These are phyloP conservation scores for Danielia reshetovae DNA, from an alignment of 805 yeast species.

Conservation along the genomic window DNA sequence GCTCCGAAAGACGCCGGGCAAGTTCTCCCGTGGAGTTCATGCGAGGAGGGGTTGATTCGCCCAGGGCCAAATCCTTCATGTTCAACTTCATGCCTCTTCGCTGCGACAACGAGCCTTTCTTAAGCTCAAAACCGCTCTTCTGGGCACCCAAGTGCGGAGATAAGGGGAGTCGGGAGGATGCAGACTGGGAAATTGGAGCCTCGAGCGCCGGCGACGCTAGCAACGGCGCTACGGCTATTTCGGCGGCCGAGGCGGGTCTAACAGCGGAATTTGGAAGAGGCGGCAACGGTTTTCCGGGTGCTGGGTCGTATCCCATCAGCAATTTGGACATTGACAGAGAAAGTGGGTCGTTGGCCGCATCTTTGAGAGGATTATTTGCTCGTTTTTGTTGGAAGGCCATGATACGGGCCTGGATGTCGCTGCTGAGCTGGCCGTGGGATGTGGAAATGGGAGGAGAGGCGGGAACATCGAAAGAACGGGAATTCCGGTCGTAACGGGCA, in stretches of 20 bases:
- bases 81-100: constrained; percentile 53
- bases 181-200: not conserved
- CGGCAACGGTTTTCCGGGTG: constrained; percentile 12
- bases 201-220: constrained; percentile 11
- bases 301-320: not conserved
- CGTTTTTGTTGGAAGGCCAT: constrained; percentile 85
- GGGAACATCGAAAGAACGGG: constrained; percentile 16
- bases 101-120: constrained; percentile 47
- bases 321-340: not conserved
- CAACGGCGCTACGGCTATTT: constrained; percentile 1
- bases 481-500: too few species aligned
- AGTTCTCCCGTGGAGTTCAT: constrained; percentile 30
- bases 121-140: constrained; percentile 16
- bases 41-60: constrained; percentile 5
- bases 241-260: constrained; percentile 3
- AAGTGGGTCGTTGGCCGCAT: not conserved
- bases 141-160: not conserved
- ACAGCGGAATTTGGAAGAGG: constrained; percentile 13
- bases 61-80: constrained; percentile 24
- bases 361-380: constrained; percentile 12
- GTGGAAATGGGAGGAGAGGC: constrained; percentile 17
- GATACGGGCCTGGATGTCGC: constrained; percentile 82
- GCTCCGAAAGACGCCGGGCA: constrained; percentile 34
- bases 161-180: not conserved
- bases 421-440: constrained; percentile 38